These are phyloP conservation scores for Drechslerella dactyloides DNA, from an alignment of 2,329 filamentous ascomycete species.

Conservation along the genomic window DNA sequence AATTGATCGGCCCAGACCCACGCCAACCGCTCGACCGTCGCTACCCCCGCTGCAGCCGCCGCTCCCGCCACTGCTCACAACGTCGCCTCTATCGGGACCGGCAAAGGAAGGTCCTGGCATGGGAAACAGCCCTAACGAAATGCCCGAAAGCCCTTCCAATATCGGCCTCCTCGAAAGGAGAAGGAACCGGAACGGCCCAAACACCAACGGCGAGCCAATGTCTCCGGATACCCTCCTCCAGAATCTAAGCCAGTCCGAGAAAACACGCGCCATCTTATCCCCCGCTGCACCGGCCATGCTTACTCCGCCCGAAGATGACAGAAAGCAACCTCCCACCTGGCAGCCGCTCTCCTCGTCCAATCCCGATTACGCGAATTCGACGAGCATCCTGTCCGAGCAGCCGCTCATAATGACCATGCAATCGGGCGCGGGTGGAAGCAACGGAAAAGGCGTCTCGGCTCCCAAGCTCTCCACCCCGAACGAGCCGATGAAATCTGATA, in stretches of 20 bases:
- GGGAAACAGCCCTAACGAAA: conserved; percentile 26
- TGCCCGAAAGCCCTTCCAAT: conserved; percentile 26
- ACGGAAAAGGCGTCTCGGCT: conserved; percentile 17
- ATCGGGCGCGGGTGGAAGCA: conserved; percentile 16
- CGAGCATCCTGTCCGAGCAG: conserved; percentile 24
- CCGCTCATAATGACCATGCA: conserved; percentile 15
- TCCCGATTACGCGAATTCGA: conserved; percentile 5
- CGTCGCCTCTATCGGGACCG: conserved; percentile 17
- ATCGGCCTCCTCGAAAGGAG: conserved; percentile 44
- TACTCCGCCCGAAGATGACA: conserved; percentile 42
- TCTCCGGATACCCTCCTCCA: conserved; percentile 28
- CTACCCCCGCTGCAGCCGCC: not conserved
- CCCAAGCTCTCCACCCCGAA: conserved; percentile 4
- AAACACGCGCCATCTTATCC: conserved; percentile 14
- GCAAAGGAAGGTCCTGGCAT: conserved; percentile 19
- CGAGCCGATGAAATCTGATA: conserved; percentile 16
- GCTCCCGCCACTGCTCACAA: not conserved
- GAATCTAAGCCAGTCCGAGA: conserved; percentile 33
- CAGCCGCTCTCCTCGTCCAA: conserved; percentile 23
- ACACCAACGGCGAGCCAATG: conserved; percentile 25
- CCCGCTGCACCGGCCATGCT: conserved; percentile 40
- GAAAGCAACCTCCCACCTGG: conserved; percentile 27
- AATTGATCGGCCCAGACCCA: conserved; percentile 11
- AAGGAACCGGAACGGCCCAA: conserved; percentile 41
- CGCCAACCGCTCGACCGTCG: conserved; percentile 10